Percentiles rank a stretch among this genome's conserved stretches.
Evolutionary conservation across 768 basidiomycete species (phyloP).

Genomic region (Leccinum ochraceum): DNA sequence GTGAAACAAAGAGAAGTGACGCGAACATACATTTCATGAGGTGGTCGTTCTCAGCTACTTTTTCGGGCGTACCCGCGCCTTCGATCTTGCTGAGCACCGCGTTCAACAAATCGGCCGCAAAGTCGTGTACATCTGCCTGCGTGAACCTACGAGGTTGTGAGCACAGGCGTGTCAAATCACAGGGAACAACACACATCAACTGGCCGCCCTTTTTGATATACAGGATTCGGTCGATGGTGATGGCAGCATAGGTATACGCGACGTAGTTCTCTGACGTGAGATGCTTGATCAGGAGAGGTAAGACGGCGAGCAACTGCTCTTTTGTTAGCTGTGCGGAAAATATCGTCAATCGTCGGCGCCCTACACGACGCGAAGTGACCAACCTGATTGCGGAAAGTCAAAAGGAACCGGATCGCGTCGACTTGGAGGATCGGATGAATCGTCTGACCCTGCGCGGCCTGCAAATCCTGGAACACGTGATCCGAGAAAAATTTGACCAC

Average conservation of each 20-base stretch:
- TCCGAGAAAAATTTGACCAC: constrained; percentile 96
- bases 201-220: constrained; percentile 82
- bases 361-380: constrained; percentile 12
- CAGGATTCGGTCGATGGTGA: constrained; percentile 94
- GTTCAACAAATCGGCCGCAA: constrained; percentile 70
- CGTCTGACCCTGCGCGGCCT: constrained; percentile 53
- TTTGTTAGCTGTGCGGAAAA: constrained; percentile 71
- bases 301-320: constrained; percentile 86
- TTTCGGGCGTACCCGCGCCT: constrained; percentile 76
- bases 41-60: constrained; percentile 96
- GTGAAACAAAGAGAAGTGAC: neutral
- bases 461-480: constrained; percentile 85
- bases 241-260: constrained; percentile 93
- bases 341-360: neutral
- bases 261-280: constrained; percentile 86
- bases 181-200: constrained; percentile 57
- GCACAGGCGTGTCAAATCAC: neutral
- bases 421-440: constrained; percentile 93
- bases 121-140: constrained; percentile 82
- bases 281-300: constrained; percentile 84
- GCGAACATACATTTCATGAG: constrained; percentile 86
- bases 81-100: constrained; percentile 82
- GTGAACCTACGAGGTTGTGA: constrained; percentile 59
- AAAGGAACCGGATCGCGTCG: constrained; percentile 92
- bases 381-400: constrained; percentile 96